Base-by-base conservation (phyloP, 2,329 filamentous ascomycete genomes). In the Hymenoscyphus fraxineus region DNA sequence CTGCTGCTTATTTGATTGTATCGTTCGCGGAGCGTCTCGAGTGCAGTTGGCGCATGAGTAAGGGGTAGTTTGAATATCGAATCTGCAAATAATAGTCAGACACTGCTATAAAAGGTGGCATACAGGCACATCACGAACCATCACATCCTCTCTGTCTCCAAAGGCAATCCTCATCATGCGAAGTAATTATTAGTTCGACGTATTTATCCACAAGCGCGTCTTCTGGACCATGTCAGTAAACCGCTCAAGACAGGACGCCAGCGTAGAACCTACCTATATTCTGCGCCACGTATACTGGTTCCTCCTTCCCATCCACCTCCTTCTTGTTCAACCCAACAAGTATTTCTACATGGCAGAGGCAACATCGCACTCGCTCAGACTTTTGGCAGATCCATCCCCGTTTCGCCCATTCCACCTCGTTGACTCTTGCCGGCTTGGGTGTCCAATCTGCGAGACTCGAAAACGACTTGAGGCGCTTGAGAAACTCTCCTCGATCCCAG, bases 341-440 rank as follows among this genome's bases (percentile, higher is more conserved):
- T 51, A 97, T 82, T 71, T 96, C 91, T 72, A 90, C 89, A 73
- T 89, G 89, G 73, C 95, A 99, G 2, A 93, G 86, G 51, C 90
- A 88, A 75, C 95, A 99, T 19, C 88, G 86, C 16, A 98, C 92
- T 3, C 90, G 90, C 77, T 96, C 93, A 68, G 88, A 87, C 71
- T 89, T 89, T 57, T 90, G 87, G 72, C 94, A 97, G 3, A 89
- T 83, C 94, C 95, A 99, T 0, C 94, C 94, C 65, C 91, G 82
- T 80, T 94, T 97, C 0, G 93, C 93, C 95, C 95, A 99, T 76
- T 93, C 90, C 7, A 97, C 88, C 78, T 98, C 95, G 74, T 87
- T 92, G 71, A 98, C 88, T 40, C 82, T 83, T 61, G 93, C 86
- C 0, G 95, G 93, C 76, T 98, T 98, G 0, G 92, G 90, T n/a